These are phyloP conservation scores for Arthrobotrys musiformis DNA, from an alignment of 2,329 filamentous ascomycete species.

Conservation along the genomic window DNA sequence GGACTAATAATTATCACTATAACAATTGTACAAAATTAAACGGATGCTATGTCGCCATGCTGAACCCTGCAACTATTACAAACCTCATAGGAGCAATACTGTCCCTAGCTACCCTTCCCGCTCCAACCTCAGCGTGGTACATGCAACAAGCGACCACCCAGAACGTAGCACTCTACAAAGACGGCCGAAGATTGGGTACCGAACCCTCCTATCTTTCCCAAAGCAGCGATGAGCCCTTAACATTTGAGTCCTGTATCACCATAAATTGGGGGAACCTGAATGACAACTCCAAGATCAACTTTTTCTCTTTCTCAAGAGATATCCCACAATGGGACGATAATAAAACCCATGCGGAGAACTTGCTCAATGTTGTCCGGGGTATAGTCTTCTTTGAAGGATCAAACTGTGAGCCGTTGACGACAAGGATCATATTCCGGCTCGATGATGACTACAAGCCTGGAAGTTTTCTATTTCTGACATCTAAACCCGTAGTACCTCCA, in stretches of 20 bases:
- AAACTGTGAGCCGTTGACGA: slow-evolving; percentile 12
- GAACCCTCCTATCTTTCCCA: slow-evolving; percentile 20
- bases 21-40: neutral
- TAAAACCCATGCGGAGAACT: neutral
- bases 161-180: neutral
- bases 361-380: slow-evolving; percentile 4
- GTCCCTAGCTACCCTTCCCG: neutral
- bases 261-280: slow-evolving; percentile 10
- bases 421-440: slow-evolving; percentile 23
- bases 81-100: neutral
- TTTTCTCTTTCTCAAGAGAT: slow-evolving; percentile 27
- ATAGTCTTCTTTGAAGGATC: slow-evolving; percentile 23
- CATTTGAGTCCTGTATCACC: slow-evolving; percentile 9
- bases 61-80: neutral
- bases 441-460: slow-evolving; percentile 2
- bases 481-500: neutral
- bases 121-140: slow-evolving; percentile 18
- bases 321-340: slow-evolving; percentile 14
- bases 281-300: slow-evolving; percentile 4
- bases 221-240: neutral
- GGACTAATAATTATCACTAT: too few relatives aligned
- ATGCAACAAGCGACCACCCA: slow-evolving; percentile 37
- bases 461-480: slow-evolving; percentile 10
- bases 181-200: neutral
- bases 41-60: too few relatives aligned